Evolutionary conservation across 345 rosid genomes (phyloP).

Genomic region (Odontarrhena argentea): DNA sequence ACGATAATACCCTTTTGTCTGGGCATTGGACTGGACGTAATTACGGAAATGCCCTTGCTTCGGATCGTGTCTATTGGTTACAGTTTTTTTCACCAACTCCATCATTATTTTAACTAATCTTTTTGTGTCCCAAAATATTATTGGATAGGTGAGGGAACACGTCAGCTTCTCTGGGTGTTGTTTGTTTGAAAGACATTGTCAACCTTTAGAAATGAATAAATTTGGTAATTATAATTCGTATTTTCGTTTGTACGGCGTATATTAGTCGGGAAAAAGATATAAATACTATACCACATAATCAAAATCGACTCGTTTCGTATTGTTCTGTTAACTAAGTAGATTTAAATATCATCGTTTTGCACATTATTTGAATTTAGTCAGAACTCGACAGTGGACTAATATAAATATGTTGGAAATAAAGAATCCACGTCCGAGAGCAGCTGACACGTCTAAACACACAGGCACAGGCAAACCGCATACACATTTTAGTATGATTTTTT

Average conservation of each 20-base stretch:
- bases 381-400: too few relatives aligned
- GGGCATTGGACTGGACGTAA: not conserved
- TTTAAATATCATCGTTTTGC: too few relatives aligned
- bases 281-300: too few relatives aligned
- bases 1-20: slow-evolving; percentile 31
- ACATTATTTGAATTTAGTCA: too few relatives aligned
- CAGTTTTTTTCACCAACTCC: slow-evolving; percentile 6
- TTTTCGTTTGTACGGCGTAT: not conserved
- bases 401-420: too few relatives aligned
- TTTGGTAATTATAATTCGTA: not conserved
- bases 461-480: too few relatives aligned
- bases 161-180: slow-evolving; percentile 26
- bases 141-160: slow-evolving; percentile 31
- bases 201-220: slow-evolving; percentile 14
- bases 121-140: not conserved
- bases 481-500: too few relatives aligned
- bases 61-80: slow-evolving; percentile 21
- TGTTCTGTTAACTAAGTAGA: too few relatives aligned
- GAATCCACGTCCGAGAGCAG: too few relatives aligned
- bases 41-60: slow-evolving; percentile 18
- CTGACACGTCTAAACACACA: too few relatives aligned
- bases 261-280: not conserved
- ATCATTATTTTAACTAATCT: slow-evolving; percentile 1
- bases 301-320: too few relatives aligned
- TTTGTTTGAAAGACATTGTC: slow-evolving; percentile 17